Conservation (phyloP, 169 alveolate genomes). For the Plasmodium sp. region DNA sequence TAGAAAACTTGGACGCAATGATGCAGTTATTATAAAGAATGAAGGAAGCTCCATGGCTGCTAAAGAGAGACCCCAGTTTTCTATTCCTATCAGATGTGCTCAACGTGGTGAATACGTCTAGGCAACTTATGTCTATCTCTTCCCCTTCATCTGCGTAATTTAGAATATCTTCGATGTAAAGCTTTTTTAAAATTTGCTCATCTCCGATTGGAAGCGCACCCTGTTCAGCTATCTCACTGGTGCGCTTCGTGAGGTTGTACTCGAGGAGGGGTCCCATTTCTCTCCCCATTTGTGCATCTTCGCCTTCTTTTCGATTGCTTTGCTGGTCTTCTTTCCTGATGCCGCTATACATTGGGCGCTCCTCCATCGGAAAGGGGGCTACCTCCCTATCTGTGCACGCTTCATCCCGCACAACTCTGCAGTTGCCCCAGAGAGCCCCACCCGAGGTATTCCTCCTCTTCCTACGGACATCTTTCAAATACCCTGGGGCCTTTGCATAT, state of each 20-base stretch:
- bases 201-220: background rate
- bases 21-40: constrained; percentile 70
- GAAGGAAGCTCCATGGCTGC: constrained; percentile 21
- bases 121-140: constrained; percentile 37
- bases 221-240: background rate
- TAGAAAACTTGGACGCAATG: constrained; percentile 36
- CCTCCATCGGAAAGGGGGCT: background rate
- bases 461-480: constrained; percentile 11
- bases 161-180: constrained; percentile 56
- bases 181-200: constrained; percentile 12
- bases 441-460: background rate
- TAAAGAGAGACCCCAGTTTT: constrained; percentile 38
- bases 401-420: background rate
- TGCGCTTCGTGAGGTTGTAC: background rate
- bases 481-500: constrained; percentile 47
- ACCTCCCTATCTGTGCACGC: background rate
- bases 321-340: background rate
- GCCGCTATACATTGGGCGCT: background rate
- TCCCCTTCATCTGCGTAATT: constrained; percentile 61
- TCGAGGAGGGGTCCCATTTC: background rate
- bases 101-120: constrained; percentile 41
- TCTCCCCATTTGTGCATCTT: background rate
- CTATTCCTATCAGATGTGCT: constrained; percentile 59
- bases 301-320: background rate
- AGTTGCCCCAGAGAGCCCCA: background rate